Evolutionary conservation across 805 yeast species (phyloP).

Genomic region (Kurtzmaniella fragi): DNA sequence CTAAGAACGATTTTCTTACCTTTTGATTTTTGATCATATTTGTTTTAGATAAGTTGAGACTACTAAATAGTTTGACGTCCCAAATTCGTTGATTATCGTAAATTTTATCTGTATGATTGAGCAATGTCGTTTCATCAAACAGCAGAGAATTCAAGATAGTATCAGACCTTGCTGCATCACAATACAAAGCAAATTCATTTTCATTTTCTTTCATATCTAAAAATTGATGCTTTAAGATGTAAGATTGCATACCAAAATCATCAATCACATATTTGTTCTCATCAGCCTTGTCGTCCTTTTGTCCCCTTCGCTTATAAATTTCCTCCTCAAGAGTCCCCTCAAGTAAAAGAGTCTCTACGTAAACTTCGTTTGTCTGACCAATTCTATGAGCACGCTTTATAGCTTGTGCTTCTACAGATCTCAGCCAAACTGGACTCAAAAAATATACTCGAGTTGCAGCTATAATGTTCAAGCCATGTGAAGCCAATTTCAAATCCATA

Average conservation of each 20-base stretch:
- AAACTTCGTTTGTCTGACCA: constrained; percentile 60
- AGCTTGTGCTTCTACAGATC: constrained; percentile 69
- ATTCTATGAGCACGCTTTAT: constrained; percentile 74
- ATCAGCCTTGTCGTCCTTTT: constrained; percentile 7
- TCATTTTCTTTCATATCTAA: constrained; percentile 24
- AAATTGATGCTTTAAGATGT: constrained; percentile 47
- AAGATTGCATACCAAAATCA: constrained; percentile 54
- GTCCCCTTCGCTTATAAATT: constrained; percentile 42
- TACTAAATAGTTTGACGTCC: constrained; percentile 25
- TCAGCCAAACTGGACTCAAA: constrained; percentile 68
- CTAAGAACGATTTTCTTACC: constrained; percentile 12
- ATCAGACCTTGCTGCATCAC: constrained; percentile 15
- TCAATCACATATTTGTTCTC: constrained; percentile 45
- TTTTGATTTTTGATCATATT: constrained; percentile 17
- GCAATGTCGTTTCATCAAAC: constrained; percentile 12
- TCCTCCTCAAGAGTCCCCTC: constrained; percentile 64
- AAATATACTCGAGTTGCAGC: constrained; percentile 67
- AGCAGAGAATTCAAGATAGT: not conserved
- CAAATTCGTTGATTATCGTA: constrained; percentile 12
- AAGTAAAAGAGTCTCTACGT: constrained; percentile 63
- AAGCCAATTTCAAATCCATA: constrained; percentile 64
- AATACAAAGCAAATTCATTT: constrained; percentile 32
- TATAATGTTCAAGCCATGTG: constrained; percentile 66
- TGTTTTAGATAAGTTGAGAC: constrained; percentile 23
- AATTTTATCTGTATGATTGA: constrained; percentile 16